Evolutionary conservation across 768 basidiomycete genomes (phyloP), one percentile per base, ranked within the genome.

Genomic region (Paxillus involutus): DNA sequence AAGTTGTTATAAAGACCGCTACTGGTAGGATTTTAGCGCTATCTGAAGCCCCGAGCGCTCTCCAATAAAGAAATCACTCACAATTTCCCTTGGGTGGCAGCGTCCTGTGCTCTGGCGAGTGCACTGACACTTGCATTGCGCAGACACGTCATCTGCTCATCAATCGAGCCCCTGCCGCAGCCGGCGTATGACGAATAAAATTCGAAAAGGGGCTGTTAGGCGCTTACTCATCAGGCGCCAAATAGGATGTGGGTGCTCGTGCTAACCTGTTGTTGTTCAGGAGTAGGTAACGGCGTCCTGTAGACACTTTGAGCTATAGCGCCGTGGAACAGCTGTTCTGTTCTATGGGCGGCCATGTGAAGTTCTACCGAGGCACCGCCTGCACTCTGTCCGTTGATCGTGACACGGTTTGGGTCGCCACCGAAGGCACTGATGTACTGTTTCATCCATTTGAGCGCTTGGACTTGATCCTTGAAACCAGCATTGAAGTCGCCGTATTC

Each of bases 261-360:
- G 51, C 69, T n/a, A 46, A 86, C 84, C 70, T 73, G 63, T 53
- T 81, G 79, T 61, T 85, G 73, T 51, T 80, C 77, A 0, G 80
- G 78, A 1, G 71, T 69, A 0, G 83, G 76, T 44, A 85, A 49
- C 4, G 82, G 79, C 0, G 76, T 71, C 16, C 85, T 70, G 58
- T 73, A 83, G 19, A 85, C 77, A 59, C 84, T 86, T 65, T 88
- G 85, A 1, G 77, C 81, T 57, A 87, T 86, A 9, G 80, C 85
- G 12, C 72, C 73, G 11, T 71, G 68, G 65, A 86, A 87, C 9
- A 84, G 61, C 16, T 63, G 53, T 45, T 73, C 63, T 17, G 65
- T 67, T 24, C 63, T 61, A 44, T 76, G 71, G 2, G 80, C 79
- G 4, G 82, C 72, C 40, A 86, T 71, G 58, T 84, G 82, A n/a